These are phyloP conservation scores for Saccharomycopsis javanensis DNA, from an alignment of 805 yeast species.

Conservation along the genomic window DNA sequence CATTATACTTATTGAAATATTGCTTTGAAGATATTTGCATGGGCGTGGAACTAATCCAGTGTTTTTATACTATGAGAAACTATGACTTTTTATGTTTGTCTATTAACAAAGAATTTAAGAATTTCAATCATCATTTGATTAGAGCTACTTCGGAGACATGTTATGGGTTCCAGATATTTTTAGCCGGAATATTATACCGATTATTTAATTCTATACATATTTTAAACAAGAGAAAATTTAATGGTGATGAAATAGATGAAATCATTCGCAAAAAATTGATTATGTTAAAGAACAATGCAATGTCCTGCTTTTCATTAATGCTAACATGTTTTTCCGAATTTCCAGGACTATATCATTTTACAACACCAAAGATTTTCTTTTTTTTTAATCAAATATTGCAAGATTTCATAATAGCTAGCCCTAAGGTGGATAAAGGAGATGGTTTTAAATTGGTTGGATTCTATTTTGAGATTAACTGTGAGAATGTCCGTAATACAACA, in stretches of 20 bases:
- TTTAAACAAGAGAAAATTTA: background rate
- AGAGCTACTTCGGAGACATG: background rate
- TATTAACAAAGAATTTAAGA: background rate
- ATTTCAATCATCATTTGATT: background rate
- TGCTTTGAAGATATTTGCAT: background rate
- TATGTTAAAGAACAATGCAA: background rate
- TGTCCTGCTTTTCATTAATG: background rate
- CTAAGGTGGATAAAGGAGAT: background rate
- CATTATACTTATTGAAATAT: background rate
- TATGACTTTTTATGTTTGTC: conserved; percentile 1
- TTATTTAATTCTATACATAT: background rate
- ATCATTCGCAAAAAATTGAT: background rate
- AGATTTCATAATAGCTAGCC: background rate
- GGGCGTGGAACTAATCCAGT: background rate
- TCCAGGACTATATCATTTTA: background rate
- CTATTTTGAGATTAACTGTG: background rate
- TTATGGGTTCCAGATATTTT: background rate
- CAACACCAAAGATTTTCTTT: background rate
- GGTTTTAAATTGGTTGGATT: background rate
- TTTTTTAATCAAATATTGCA: background rate
- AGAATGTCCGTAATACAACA: background rate
- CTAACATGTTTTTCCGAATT: background rate
- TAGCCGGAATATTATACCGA: background rate
- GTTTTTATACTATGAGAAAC: background rate
- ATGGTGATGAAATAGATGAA: background rate